Conservation (phyloP, 1,284 basidiomycete genomes). For the Pseudozyma sp. region DNA sequence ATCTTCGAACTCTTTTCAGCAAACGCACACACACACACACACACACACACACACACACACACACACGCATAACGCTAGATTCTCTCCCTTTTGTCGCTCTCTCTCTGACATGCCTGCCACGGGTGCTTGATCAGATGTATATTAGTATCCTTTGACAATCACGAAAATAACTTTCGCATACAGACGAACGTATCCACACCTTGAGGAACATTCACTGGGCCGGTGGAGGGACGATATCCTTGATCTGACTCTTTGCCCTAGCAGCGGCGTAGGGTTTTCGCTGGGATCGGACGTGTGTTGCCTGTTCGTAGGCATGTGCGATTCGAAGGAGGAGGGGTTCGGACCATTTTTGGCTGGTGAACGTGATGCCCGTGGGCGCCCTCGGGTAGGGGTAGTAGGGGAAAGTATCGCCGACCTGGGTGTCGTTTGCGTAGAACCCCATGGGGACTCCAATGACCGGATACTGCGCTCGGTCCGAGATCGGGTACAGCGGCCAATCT, state of each 20-base stretch:
- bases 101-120: too few species aligned
- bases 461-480: conserved; percentile 31
- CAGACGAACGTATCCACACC: too few species aligned
- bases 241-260: conserved; percentile 75
- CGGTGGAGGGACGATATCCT: conserved; percentile 70
- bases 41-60: too few species aligned
- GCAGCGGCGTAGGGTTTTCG: conserved; percentile 74
- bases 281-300: conserved; percentile 73
- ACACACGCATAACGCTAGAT: too few species aligned
- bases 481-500: conserved; percentile 22
- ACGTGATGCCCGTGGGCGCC: conserved; percentile 75
- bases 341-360: conserved; percentile 76
- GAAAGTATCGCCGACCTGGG: conserved; percentile 11
- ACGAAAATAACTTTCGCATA: too few species aligned
- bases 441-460: conserved; percentile 38
- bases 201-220: background rate
- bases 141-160: too few species aligned
- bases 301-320: conserved; percentile 77
- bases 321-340: conserved; percentile 75
- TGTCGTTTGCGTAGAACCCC: conserved; percentile 37
- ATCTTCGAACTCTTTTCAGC: too few species aligned
- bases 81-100: too few species aligned
- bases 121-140: too few species aligned
- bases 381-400: conserved; percentile 30
- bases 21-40: too few species aligned